Base-by-base conservation (phyloP, 2,329 filamentous ascomycete species). In the Aspergillus fijiensis region DNA sequence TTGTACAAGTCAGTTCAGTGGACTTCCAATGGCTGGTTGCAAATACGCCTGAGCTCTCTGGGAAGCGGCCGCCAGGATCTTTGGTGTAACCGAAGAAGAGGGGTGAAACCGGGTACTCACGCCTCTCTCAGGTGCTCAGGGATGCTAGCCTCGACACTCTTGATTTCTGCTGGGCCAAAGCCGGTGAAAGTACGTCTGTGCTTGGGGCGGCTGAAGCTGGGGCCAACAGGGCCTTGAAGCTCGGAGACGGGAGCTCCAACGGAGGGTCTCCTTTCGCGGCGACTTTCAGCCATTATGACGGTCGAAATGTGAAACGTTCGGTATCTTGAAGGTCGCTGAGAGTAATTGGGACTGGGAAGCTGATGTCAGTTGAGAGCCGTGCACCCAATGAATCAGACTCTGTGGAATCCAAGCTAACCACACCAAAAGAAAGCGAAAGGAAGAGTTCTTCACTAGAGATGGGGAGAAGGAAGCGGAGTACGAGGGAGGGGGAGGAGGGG, bases 171-270 rank as follows among this genome's bases (percentile, higher is more conserved):
- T 29, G 92, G 85, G 35, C 92, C 93, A 73, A 98, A 95, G 9
- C 95, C 95, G 10, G 95, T 99, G 67, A 91, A 90, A n/a, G 94
- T 98, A 68, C 95, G 87, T 83, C 92, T 97, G 81, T 99, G 95
- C 81, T 98, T 99, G 50, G 95, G 95, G 62, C 95, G 85, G 87
- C 79, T 88, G 74, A 96, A 94, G 48, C 88, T 89, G 47, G 92
- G 92, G n/a, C 89, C 89, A 59, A 97, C 87, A 19, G 91, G 89
- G 65, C 92, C 93, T 76, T 91, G 84, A 63, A 98, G 88, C 74
- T 96, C 92, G 65, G 90, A 86, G 68, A 97, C 88, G 51, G 93
- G 93, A 68, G 91, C 91, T 66, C 89, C 87, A 60, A 85, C 89
- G 21, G 92, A 96, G 60, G 90, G 92, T 67, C 86, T 90, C 68